These are phyloP conservation scores for Solanum chmielewskii DNA, from an alignment of 257 asterid species.

Conservation along the genomic window DNA sequence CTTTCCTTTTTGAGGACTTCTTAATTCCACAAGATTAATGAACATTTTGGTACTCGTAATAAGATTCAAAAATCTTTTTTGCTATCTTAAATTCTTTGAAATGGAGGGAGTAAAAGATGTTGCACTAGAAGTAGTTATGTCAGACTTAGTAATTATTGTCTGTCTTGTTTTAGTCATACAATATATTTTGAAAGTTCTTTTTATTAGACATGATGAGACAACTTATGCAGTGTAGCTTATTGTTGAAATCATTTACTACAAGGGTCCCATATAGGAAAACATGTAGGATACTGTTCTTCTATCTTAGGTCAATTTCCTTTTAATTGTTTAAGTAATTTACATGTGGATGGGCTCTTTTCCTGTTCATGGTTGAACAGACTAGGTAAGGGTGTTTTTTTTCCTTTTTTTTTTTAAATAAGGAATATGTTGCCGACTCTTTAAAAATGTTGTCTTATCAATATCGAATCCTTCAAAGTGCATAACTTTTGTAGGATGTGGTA, in stretches of 20 bases:
- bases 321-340: neutral
- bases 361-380: neutral
- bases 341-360: neutral
- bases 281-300: neutral
- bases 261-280: neutral
- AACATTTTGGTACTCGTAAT: neutral
- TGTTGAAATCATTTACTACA: neutral
- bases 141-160: neutral
- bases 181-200: neutral
- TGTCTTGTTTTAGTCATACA: neutral
- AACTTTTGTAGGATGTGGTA: neutral
- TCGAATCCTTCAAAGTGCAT: neutral
- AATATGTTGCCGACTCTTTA: neutral
- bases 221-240: neutral
- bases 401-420: no score
- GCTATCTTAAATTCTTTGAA: neutral
- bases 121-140: neutral
- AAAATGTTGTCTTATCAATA: neutral
- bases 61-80: neutral
- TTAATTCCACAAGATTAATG: neutral
- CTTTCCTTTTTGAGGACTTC: neutral
- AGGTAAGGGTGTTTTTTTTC: neutral
- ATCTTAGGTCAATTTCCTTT: neutral
- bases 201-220: neutral
- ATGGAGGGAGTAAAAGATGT: neutral